These are phyloP conservation scores for Onygenales sp. DNA, from an alignment of 2,329 filamentous ascomycete genomes.

Conservation along the genomic window DNA sequence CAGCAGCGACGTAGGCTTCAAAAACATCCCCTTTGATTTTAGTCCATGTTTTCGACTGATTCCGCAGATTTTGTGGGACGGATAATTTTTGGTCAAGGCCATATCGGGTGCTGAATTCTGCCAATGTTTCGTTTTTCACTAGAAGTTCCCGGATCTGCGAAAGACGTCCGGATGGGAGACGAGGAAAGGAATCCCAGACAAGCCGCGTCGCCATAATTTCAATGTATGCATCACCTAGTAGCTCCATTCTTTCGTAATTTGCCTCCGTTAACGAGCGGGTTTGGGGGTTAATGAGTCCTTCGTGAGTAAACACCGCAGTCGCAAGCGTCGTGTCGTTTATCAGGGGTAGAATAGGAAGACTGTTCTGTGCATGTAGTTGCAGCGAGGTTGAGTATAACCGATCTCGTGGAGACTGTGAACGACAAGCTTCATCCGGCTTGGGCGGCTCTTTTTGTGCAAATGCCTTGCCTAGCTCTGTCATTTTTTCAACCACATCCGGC, in stretches of 20 bases:
- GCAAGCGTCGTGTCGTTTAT: conserved; percentile 53
- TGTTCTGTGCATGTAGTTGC: neutral
- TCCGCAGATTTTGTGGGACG: conserved; percentile 40
- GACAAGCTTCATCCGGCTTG: neutral
- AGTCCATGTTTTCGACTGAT: conserved; percentile 45
- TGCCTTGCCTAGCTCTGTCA: conserved; percentile 14
- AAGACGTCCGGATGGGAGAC: conserved; percentile 56
- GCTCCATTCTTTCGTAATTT: conserved; percentile 76
- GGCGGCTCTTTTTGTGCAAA: conserved; percentile 6
- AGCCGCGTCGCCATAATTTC: conserved; percentile 66
- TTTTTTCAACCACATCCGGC: conserved; percentile 12
- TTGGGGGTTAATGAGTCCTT: conserved; percentile 32
- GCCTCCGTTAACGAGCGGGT: conserved; percentile 20
- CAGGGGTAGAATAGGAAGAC: conserved; percentile 40
- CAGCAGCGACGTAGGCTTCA: conserved; percentile 77
- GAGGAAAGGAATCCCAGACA: conserved; percentile 62
- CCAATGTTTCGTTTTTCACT: conserved; percentile 71
- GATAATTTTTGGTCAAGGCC: conserved; percentile 56
- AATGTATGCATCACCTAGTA: conserved; percentile 79
- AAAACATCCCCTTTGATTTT: conserved; percentile 84
- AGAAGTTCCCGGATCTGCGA: conserved; percentile 69
- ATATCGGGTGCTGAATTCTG: conserved; percentile 60
- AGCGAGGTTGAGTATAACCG: neutral
- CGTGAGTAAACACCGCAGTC: conserved; percentile 58
- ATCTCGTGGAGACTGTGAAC: neutral